Evolutionary conservation across 768 basidiomycete species (phyloP).

Genomic region (Cystofilobasidium ferigula): DNA sequence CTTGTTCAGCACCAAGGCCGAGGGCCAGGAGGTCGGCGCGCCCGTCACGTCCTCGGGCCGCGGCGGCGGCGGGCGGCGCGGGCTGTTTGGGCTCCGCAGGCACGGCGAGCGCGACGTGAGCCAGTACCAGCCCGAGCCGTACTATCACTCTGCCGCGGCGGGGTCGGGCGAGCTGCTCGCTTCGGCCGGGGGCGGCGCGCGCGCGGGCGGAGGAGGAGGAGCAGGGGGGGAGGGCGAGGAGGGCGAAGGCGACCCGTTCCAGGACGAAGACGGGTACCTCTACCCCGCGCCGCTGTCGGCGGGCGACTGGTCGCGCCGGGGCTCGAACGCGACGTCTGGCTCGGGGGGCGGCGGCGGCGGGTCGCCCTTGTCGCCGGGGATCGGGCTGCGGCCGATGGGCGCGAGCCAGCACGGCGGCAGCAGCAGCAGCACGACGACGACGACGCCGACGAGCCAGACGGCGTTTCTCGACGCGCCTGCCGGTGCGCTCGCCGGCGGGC

Average conservation of each 20-base stretch:
- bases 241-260: conserved; percentile 12
- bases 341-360: neutral
- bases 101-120: conserved; percentile 16
- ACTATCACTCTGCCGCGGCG: neutral
- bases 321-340: neutral
- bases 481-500: too few species aligned
- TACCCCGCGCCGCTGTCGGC: neutral
- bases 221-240: neutral
- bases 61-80: too few species aligned
- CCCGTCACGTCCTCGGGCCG: conserved; percentile 13
- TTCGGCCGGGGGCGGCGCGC: neutral
- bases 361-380: neutral
- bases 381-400: neutral
- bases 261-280: conserved; percentile 19
- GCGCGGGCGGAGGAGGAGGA: neutral
- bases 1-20: conserved; percentile 19
- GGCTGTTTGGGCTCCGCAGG: conserved; percentile 16
- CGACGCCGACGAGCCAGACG: too few species aligned
- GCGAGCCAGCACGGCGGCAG: neutral
- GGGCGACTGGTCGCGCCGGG: neutral
- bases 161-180: neutral
- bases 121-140: conserved; percentile 17
- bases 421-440: neutral
- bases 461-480: too few species aligned
- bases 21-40: conserved; percentile 21